Base-by-base conservation (phyloP, 2,329 filamentous ascomycete genomes). In the Ascocoryne sarcoides region DNA sequence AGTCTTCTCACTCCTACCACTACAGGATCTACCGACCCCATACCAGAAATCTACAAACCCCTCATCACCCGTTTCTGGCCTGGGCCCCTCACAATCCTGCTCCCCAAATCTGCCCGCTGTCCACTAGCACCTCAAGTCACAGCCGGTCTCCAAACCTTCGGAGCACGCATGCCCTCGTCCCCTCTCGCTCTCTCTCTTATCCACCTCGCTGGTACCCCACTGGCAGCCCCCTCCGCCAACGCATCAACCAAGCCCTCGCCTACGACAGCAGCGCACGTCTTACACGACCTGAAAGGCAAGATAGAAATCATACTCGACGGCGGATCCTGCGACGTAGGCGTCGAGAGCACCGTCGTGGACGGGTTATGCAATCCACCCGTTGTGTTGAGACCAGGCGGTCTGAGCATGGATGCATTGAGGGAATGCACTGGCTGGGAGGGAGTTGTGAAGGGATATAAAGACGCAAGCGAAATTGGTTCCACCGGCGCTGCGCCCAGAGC, bases 291-390 rank as follows among this genome's bases (percentile, higher is more conserved):
- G 9, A 63, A 80, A 28, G 87, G 87, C 0, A 76, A 82, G 36
- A 93, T 98, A 49, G 79, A 84, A 53, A 69, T 90, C 4, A 92
- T 98, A 42, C 67, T 98, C 0, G 90, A 98, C 51, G 92, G 90
- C 2, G 92, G 92, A 0, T 15, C 33, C 21, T 96, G 89, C 55
- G 71, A 74, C 15, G 87, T 98, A 9, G 92, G 92, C 1, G 88
- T 98, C 1, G 92, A 98, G 64, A 95, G 88, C 59, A 98, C 92
- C 0, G 92, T 98, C 1, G 88, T 98, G 1, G 92, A 96, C 56
- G 92, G 92, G 0, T 66, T 96, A 10, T 86, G 78, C 43, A 65
- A 74, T 35, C 89, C 90, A 5, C 92, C 92, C 0, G 76, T 82
- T 2, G 77, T 98, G 23, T 67, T 98, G 23, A 68, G 92, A 33